These are phyloP conservation scores for Sicyos baderoa DNA, from an alignment of 306 rosid species.

Conservation along the genomic window DNA sequence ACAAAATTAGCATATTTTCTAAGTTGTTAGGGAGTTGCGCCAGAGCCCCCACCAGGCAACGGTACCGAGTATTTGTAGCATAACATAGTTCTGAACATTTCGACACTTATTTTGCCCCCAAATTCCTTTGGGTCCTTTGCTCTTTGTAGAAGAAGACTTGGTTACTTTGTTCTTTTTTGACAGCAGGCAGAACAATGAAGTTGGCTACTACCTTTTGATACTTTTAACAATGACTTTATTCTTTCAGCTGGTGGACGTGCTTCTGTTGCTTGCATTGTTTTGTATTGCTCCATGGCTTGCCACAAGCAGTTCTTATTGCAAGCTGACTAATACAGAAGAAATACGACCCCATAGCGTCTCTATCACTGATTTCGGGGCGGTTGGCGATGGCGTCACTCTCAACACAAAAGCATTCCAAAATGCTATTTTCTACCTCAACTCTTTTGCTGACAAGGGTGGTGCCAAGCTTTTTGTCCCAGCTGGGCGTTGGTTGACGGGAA, in stretches of 20 bases:
- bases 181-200: background rate
- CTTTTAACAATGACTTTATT: conserved; percentile 11
- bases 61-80: too few species aligned
- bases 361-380: conserved; percentile 58
- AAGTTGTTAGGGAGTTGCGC: too few species aligned
- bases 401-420: conserved; percentile 61
- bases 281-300: conserved; percentile 46
- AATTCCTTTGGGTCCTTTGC: background rate
- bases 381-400: conserved; percentile 63
- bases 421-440: conserved; percentile 59
- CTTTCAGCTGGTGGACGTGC: conserved; percentile 50
- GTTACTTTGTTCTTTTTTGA: background rate
- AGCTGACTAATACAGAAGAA: conserved; percentile 20
- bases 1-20: too few species aligned
- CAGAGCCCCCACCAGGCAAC: too few species aligned
- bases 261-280: conserved; percentile 55
- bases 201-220: background rate
- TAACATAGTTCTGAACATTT: too few species aligned
- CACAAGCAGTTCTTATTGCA: conserved; percentile 53
- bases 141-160: background rate
- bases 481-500: conserved; percentile 58
- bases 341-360: conserved; percentile 60
- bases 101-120: background rate
- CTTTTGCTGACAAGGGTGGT: conserved; percentile 70
- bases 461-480: conserved; percentile 62